Base-by-base conservation (phyloP, 2,329 filamentous ascomycete genomes). In the Diaporthe destruens region DNA sequence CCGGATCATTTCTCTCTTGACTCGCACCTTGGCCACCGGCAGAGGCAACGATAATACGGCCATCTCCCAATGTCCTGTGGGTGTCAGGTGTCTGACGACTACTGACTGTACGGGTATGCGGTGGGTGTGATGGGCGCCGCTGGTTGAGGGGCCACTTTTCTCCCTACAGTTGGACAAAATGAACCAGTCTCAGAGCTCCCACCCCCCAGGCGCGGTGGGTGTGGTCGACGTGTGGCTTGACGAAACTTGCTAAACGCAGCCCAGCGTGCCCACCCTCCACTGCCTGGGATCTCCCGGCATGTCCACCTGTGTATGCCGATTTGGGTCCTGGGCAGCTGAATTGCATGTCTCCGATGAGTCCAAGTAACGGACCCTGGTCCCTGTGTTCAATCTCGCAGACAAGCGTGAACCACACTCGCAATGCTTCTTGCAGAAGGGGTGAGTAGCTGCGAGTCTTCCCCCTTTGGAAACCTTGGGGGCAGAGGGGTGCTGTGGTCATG, bases 1-100 rank as follows among this genome's bases (percentile, higher is more conserved):
- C 68, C 68, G 68, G 68, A 51, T 70, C 44, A n/a, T 18, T 54
- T 53, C 68, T 53, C 42, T 59, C 54, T 59, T 70, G 68, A 70
- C 68, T 70, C 55, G 68, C 68, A 53, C 47, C 53, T 66, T 70
- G 68, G 55, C 68, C 68, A 70, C 55, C 68, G 32, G 53, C 44
- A 61, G 39, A 53, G 32, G 34, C 68, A 54, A 34, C 44, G 44
- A 70, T 70, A 44, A 54, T 49, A 70, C 68, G 53, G 44, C 44
- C 56, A 23, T 23, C 44, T 34, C 14, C 61, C 47, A 23, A 36
- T 39, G 47, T 65, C 29, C 59, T 65, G 44, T 65, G 42, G 29
- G 59, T 53, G 44, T 39, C 36, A 12, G 47, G 29, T 51, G 44
- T 51, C 59, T 59, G 67, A 42, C 66, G 25, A 47, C 55, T 53